Base-by-base conservation (phyloP, 345 rosid genomes). In the Moricandia moricandioides region DNA sequence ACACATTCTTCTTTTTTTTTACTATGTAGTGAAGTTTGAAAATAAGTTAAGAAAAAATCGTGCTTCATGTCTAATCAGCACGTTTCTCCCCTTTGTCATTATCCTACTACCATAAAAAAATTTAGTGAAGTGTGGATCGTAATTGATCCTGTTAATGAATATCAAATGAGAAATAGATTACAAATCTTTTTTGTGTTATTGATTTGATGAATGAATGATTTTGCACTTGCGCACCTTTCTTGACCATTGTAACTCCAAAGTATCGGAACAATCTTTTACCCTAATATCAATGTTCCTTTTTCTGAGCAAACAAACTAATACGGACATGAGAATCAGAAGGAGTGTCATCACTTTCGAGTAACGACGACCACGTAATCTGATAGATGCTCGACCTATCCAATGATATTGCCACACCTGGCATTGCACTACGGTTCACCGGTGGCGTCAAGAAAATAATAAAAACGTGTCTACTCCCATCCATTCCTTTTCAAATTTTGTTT, bases 311-410 rank as follows among this genome's bases (percentile, higher is more conserved):
- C 67, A 74, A 61, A 34, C 68, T 59, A 27, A 66, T 21, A 45
- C 52, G 62, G 72, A 52, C 67, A 66, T 16, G 29, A 58, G 16
- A 43, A 43, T 74, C 67, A 58, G 37, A 74, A 59, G 24, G 18
- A 58, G 65, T 21, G 26, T 65, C 49, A 65, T 12, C 13, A 55
- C 60, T 4, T 63, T 40, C 71, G 33, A 17, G 70, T 39, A 65
- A 39, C 77, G 58, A 40, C 6, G n/a, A 4, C 14, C 5, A 52
- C 39, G 17, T 14, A 10, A 10, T 37, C 71, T 45, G 72, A 57
- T 21, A 1, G 24, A 21, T 21, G 2, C 24, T 21, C 24, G 24
- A 21, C 1, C 66, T 37, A 6, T 17, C 29, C 24, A 21, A 1
- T 21, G 24, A 21, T 21, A 21, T 21, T 21, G 24, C 24, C 24